A percentile compares a stretch with the other conserved stretches of the same genome.
These are phyloP conservation scores for Botrytis elliptica DNA, from an alignment of 2,329 filamentous ascomycete genomes.

Conservation along the genomic window DNA sequence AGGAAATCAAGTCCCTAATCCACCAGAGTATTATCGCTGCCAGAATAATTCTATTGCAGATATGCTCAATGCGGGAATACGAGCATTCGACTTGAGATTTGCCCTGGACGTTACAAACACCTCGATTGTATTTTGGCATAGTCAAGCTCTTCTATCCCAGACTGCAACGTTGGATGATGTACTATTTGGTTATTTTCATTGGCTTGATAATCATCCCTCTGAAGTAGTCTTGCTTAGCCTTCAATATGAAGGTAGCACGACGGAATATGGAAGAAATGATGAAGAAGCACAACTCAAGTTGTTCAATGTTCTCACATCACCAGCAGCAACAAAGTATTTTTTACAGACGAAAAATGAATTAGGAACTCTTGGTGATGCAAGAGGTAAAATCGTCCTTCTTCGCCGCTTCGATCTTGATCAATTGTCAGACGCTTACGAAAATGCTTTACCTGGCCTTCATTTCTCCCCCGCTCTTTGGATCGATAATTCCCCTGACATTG, in stretches of 20 bases:
- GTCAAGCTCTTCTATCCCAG: conserved; percentile 46
- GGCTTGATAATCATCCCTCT: conserved; percentile 47
- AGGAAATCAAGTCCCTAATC: conserved; percentile 38
- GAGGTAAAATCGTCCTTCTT: conserved; percentile 82
- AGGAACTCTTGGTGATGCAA: conserved; percentile 66
- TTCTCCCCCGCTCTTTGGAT: conserved; percentile 47
- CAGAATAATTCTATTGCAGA: conserved; percentile 43
- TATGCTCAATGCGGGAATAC: conserved; percentile 48
- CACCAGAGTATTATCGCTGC: conserved; percentile 43
- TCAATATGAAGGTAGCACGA: conserved; percentile 46
- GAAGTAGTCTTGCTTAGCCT: conserved; percentile 49
- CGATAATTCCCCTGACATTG: conserved; percentile 45
- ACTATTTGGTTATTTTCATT: conserved; percentile 48
- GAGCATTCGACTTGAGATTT: conserved; percentile 52
- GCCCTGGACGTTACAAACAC: conserved; percentile 48
- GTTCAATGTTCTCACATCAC: conserved; percentile 42
- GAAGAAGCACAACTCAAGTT: conserved; percentile 42
- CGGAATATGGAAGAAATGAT: conserved; percentile 39
- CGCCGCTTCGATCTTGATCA: conserved; percentile 69
- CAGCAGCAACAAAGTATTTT: conserved; percentile 44
- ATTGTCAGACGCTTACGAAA: conserved; percentile 40
- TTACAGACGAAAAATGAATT: conserved; percentile 41
- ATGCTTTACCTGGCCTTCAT: conserved; percentile 47
- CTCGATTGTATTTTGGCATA: conserved; percentile 50
- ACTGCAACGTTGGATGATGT: conserved; percentile 46